Base-by-base conservation (phyloP, 2,329 filamentous ascomycete genomes). In the Tympanopsis confertula region DNA sequence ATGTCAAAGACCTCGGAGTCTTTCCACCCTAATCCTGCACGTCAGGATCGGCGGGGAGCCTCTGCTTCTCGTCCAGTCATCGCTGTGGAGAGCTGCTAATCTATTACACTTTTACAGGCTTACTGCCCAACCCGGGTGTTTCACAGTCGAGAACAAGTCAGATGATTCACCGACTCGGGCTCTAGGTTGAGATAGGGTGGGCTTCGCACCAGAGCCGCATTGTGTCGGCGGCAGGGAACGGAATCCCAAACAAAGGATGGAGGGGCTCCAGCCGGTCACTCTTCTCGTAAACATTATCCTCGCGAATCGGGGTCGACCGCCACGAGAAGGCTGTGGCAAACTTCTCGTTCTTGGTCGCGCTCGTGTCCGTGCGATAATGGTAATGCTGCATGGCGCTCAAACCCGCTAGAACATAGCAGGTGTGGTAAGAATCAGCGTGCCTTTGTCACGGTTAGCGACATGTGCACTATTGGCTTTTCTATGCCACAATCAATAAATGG, bases 241-340 rank as follows among this genome's bases (percentile, higher is more conserved):
- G 75, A 43, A 83, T 68, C 30, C 77, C 71, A 54, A 73, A 83
- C 3, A 83, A 61, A 0, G 79, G 79, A 55, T 84, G 77, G 5
- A 81, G 58, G 4, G 68, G 56, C 22, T 56, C 56, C 13, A 82
- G 63, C 14, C 62, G 50, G 53, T 81, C 76, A 19, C 55, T 54
- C 40, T 68, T 58, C 33, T 74, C 69, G 50, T 71, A 71, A 18
- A 68, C 30, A 17, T 15, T 18, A 13, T 13, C 7, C 10, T 7
- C 15, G 15, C 10, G 15, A 15, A 13, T 17, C 7, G 30, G 30
- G 10, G 19, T 56, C 44, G 20, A 50, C 10, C 47, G 45, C 53
- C 53, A 56, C 20, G 47, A 47, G 38, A 52, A 53, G 12, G 49
- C 41, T 18, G 50, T 49, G 29, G 37, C 41, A n/a, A 50, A 39